Conservation (phyloP, 805 yeast species). For the Cyberlindnera veronae region DNA sequence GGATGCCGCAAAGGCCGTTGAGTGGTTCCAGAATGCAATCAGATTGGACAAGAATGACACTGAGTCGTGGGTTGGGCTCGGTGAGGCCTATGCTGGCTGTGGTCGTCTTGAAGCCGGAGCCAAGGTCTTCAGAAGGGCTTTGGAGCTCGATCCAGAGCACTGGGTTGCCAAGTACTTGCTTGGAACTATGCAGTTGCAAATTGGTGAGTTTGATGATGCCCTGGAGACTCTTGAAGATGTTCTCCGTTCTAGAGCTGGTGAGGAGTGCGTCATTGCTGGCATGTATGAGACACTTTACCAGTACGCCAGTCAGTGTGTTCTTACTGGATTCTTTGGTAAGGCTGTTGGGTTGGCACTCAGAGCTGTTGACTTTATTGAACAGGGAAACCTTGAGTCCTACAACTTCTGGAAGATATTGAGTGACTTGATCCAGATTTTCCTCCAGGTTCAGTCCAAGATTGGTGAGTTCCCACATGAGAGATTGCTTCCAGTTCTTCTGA, state of each 20-base stretch:
- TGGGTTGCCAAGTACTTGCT: conserved; percentile 66
- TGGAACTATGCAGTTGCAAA: conserved; percentile 59
- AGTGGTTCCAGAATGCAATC: conserved; percentile 83
- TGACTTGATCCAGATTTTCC: conserved; percentile 51
- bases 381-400: conserved; percentile 41
- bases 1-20: conserved; percentile 76
- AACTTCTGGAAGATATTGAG: conserved; percentile 66
- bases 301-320: conserved; percentile 48
- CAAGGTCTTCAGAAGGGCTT: conserved; percentile 72
- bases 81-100: conserved; percentile 86
- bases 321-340: conserved; percentile 64
- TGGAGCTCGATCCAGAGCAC: conserved; percentile 47
- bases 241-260: conserved; percentile 41
- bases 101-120: conserved; percentile 86
- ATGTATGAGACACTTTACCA: conserved; percentile 55
- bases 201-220: conserved; percentile 66
- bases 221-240: conserved; percentile 44
- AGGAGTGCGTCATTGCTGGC: conserved; percentile 47
- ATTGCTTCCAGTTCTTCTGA: conserved; percentile 23
- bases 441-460: conserved; percentile 52
- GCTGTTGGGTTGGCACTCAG: conserved; percentile 47
- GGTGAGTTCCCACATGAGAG: conserved; percentile 46
- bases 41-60: conserved; percentile 63
- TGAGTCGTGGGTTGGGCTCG: conserved; percentile 92
- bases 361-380: conserved; percentile 42